Evolutionary conservation across 345 rosid species (phyloP).

Genomic region (Cardamine chenopodiifolia): DNA sequence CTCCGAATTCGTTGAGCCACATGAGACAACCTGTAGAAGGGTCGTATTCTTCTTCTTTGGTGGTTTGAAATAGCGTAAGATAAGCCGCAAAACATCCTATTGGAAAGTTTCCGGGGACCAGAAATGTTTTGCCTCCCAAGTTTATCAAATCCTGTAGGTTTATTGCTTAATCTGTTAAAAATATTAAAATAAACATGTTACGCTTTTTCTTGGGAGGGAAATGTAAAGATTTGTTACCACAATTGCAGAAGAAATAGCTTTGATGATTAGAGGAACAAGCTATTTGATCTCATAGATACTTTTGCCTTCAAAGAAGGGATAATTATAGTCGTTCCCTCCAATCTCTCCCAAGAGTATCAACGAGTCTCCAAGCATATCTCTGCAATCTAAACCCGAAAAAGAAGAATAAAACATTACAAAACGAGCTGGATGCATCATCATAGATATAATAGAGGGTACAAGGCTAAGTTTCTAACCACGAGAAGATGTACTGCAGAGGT

Average conservation of each 20-base stretch:
- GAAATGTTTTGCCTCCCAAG: conserved; percentile 48
- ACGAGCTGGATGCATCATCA: neutral
- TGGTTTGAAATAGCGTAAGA: conserved; percentile 40
- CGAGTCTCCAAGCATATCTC: conserved; percentile 38
- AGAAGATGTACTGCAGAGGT: conserved; percentile 43
- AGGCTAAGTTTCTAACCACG: conserved; percentile 27
- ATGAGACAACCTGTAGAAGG: conserved; percentile 48
- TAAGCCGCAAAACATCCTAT: conserved; percentile 45
- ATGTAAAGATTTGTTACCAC: conserved; percentile 37
- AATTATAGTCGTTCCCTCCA: conserved; percentile 58
- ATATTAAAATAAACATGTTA: neutral
- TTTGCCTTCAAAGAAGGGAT: conserved; percentile 37
- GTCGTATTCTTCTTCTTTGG: conserved; percentile 38
- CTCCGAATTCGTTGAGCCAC: conserved; percentile 48
- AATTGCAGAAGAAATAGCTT: conserved; percentile 44
- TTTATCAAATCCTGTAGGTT: conserved; percentile 51
- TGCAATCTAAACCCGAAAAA: conserved; percentile 38
- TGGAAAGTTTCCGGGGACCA: conserved; percentile 55
- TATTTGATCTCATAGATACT: conserved; percentile 30
- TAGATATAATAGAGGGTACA: neutral
- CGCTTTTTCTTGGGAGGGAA: neutral
- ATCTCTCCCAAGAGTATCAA: conserved; percentile 61
- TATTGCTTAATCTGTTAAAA: neutral
- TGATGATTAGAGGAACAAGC: conserved; percentile 44
- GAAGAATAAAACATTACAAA: neutral